Base-by-base conservation (phyloP, 2,329 filamentous ascomycete genomes). In the Cladophialophora psammophila region DNA sequence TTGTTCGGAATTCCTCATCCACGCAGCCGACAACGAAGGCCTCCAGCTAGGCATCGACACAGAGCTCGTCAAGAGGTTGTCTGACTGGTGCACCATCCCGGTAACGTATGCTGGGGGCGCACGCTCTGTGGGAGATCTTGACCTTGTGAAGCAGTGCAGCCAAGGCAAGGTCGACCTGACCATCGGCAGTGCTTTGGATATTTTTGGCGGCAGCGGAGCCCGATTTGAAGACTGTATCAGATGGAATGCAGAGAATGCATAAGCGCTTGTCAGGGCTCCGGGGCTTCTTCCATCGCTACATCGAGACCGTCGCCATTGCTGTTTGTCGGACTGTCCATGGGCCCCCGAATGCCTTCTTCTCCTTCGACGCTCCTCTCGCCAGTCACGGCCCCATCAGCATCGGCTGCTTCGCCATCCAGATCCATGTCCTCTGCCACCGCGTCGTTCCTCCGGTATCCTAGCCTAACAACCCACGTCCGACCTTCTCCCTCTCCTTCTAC, bases 51-150 rank as follows among this genome's bases (percentile, higher is more conserved):
- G 95, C 55, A 91, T 99, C 70, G 95, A 99, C 74, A 90, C 95
- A 77, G 86, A 90, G 72, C 85, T 99, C 12, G 93, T 99, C 8
- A 80, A 84, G 72, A 87, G 85, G 71, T 82, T 99, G 60, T 88
- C 93, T 1, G 82, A 90, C 71, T 98, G 95, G 93, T 97, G 93
- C 77, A 89, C 84, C 45, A 94, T 97, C 72, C 95, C 95, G 1
- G 91, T 98, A 15, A 99, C 95, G 1, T 99, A 99, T 81, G 95
- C 95, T 5, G 95, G 95, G 31, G 95, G 95, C n/a, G 95, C 93
- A 48, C 87, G 92, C 63, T 89, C 88, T 74, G 81, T 98, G 42
- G 86, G 89, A 55, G 95, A 99, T 75, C 81, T 99, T 34, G 91
- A 95, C 66, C 84, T 88, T 40, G 95, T 99, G 9, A 91, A 93